These are phyloP conservation scores for Colletotrichum graminicola DNA, from an alignment of 2,329 filamentous ascomycete genomes.

Conservation along the genomic window DNA sequence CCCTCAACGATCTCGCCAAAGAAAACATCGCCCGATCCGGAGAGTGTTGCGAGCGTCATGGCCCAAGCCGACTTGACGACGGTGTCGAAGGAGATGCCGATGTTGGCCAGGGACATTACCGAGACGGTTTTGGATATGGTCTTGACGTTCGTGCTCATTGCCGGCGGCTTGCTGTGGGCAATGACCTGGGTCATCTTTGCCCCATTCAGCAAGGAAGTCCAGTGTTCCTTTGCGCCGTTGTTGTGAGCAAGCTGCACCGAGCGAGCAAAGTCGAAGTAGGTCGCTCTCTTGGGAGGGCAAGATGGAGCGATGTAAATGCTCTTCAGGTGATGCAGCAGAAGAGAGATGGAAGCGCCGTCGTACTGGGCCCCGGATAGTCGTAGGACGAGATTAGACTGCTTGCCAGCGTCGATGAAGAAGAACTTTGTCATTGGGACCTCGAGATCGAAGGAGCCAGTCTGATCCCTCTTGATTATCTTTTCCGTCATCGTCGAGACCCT, in stretches of 20 bases:
- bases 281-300: conserved; percentile 52
- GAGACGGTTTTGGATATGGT: conserved; percentile 56
- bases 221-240: conserved; percentile 58
- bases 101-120: conserved; percentile 55
- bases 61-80: conserved; percentile 71
- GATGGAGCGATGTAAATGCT: conserved; percentile 57
- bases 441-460: conserved; percentile 55
- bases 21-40: conserved; percentile 63
- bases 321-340: conserved; percentile 63
- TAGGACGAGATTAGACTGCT: conserved; percentile 61
- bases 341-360: conserved; percentile 59
- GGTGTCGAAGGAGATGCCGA: conserved; percentile 63
- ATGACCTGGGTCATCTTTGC: conserved; percentile 61
- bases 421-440: conserved; percentile 62
- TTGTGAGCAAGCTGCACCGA: conserved; percentile 53
- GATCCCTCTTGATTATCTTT: conserved; percentile 59
- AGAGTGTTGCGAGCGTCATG: conserved; percentile 64
- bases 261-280: conserved; percentile 63
- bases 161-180: conserved; percentile 56
- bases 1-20: conserved; percentile 68
- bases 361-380: conserved; percentile 64
- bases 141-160: conserved; percentile 54
- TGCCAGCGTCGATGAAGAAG: conserved; percentile 61
- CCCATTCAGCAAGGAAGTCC: conserved; percentile 59
- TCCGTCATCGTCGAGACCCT: conserved; percentile 54